phyloP scores from a whole-genome alignment of 163 green algal genomes.

The Prototheca wickerhamii region DNA sequence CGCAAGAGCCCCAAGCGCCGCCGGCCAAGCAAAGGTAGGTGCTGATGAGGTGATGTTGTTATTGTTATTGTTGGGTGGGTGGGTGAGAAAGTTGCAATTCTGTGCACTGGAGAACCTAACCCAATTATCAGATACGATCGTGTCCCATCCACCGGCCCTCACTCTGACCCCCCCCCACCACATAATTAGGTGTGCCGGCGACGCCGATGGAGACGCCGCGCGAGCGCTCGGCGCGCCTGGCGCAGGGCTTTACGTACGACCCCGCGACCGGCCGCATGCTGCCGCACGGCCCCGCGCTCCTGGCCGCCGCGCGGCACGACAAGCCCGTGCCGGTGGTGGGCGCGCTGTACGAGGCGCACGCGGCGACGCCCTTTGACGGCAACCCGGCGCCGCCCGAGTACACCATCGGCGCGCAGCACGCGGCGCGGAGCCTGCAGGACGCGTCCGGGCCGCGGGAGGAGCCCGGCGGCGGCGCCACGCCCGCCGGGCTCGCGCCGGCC shows the following conservation, averaged over 20 bases:
- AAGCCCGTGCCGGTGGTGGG: not conserved
- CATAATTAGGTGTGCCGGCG: not conserved
- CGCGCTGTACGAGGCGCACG: not conserved
- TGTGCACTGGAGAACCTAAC: no score
- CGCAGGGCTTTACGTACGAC: not conserved
- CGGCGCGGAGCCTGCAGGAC: not conserved
- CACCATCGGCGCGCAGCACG: slow-evolving; percentile 5
- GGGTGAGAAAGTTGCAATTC: no score
- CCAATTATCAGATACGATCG: no score
- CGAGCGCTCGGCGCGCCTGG: not conserved
- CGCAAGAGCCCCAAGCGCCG: slow-evolving; percentile 1
- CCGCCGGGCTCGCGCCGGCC: no score
- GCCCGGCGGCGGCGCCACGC: not conserved
- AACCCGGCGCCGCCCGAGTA: not conserved
- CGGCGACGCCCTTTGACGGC: not conserved
- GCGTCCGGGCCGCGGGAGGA: not conserved
- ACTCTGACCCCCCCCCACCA: no score
- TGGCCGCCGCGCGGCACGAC: slow-evolving; percentile 1
- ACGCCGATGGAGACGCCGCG: not conserved
- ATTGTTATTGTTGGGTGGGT: no score
- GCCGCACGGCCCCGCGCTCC: slow-evolving; percentile 3
- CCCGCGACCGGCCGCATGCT: not conserved
- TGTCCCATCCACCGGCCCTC: no score
- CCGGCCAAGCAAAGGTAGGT: not conserved
- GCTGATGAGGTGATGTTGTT: no score